phyloP scores from a whole-genome alignment of 2,329 filamentous ascomycete genomes.

The Hypoxylon sp. region DNA sequence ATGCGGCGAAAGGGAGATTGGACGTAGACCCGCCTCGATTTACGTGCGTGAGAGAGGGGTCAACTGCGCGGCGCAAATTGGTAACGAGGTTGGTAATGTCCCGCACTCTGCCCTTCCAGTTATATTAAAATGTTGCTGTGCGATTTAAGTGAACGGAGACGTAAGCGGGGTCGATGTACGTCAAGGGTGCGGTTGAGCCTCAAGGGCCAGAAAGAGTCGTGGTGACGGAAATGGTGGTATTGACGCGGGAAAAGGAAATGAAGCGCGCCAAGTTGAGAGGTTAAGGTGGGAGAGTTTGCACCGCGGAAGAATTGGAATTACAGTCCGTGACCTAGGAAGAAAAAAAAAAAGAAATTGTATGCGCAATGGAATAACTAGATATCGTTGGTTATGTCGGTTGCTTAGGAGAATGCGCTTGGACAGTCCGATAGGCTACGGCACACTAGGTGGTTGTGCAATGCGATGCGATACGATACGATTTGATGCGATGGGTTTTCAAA shows the following conservation, averaged over 20 bases:
- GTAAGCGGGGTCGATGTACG: slow-evolving; percentile 25
- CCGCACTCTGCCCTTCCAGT: background rate
- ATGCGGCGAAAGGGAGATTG: background rate
- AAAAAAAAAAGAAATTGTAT: slow-evolving; percentile 7
- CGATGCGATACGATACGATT: slow-evolving; percentile 35
- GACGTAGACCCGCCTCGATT: background rate
- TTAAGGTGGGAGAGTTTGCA: slow-evolving; percentile 4
- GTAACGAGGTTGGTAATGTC: background rate
- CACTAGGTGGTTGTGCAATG: slow-evolving; percentile 18
- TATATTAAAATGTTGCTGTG: slow-evolving; percentile 9
- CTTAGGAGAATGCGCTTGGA: slow-evolving; percentile 10
- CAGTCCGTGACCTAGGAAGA: background rate
- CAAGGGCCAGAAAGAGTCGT: slow-evolving; percentile 18
- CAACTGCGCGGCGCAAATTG: slow-evolving; percentile 14
- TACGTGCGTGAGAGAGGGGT: slow-evolving; percentile 10
- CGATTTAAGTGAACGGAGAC: background rate
- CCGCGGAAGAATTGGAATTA: background rate
- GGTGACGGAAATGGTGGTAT: slow-evolving; percentile 34
- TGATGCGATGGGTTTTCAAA: slow-evolving; percentile 36
- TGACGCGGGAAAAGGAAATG: slow-evolving; percentile 39
- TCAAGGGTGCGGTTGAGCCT: slow-evolving; percentile 39
- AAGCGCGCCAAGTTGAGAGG: slow-evolving; percentile 31
- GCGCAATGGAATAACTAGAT: slow-evolving; percentile 5
- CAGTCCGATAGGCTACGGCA: background rate
- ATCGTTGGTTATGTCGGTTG: background rate